Percentiles rank a stretch among this genome's conserved stretches.
Conservation (phyloP, 441 rosid species). For the Populus hybrid region DNA sequence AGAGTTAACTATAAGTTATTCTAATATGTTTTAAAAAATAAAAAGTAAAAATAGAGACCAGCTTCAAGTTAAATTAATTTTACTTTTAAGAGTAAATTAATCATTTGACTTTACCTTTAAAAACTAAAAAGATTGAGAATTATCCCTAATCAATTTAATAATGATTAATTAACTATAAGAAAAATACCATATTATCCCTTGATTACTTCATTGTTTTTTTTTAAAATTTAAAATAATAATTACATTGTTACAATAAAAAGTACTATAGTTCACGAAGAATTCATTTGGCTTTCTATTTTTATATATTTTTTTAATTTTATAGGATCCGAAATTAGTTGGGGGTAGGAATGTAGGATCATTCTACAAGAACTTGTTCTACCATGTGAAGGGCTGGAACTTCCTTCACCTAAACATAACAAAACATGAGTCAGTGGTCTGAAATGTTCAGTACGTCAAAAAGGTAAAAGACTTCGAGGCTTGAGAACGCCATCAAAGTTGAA, state of each 20-base stretch:
- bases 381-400: background rate
- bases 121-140: too few species aligned
- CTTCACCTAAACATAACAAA: background rate
- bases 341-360: background rate
- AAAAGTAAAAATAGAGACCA: too few species aligned
- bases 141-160: too few species aligned
- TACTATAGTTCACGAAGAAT: background rate
- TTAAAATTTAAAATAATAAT: too few species aligned
- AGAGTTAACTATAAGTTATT: too few species aligned
- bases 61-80: too few species aligned
- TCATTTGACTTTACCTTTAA: too few species aligned
- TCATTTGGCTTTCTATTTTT: background rate
- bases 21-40: too few species aligned
- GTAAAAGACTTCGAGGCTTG: background rate
- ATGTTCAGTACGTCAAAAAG: background rate
- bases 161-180: too few species aligned
- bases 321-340: background rate
- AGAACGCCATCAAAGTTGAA: background rate
- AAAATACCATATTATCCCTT: background rate
- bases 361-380: background rate
- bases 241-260: background rate
- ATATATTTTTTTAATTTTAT: background rate
- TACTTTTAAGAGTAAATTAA: too few species aligned
- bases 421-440: background rate
- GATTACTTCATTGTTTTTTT: too few species aligned